Percentiles rank a stretch among this genome's conserved stretches.
Conservation (phyloP, 2,329 filamentous ascomycete genomes). For the Atkinsonella texensis region DNA sequence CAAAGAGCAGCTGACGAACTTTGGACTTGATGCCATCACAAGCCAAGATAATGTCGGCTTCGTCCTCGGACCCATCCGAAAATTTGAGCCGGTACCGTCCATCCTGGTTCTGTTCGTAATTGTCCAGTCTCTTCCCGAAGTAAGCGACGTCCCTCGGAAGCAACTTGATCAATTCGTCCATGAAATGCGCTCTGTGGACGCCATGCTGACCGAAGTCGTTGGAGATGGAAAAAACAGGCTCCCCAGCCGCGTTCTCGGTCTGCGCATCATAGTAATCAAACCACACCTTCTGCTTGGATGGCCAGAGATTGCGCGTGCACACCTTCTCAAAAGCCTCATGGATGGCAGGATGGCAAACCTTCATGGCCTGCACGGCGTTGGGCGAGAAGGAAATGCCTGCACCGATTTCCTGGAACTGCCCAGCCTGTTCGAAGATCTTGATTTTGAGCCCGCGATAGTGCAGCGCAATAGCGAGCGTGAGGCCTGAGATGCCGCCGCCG, state of each 20-base stretch:
- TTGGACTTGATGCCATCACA: constrained; percentile 54
- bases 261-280: constrained; percentile 10
- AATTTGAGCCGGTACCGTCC: constrained; percentile 22
- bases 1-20: constrained; percentile 36
- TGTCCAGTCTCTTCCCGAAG: constrained; percentile 23
- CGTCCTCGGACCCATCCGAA: constrained; percentile 19
- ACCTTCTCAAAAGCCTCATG: constrained; percentile 15
- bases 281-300: constrained; percentile 4
- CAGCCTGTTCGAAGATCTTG: constrained; percentile 34
- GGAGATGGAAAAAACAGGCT: not conserved
- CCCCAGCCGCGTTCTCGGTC: not conserved
- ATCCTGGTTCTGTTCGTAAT: constrained; percentile 15
- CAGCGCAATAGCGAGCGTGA: constrained; percentile 35
- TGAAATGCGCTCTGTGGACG: constrained; percentile 25
- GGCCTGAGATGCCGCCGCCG: constrained; percentile 39
- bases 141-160: constrained; percentile 20
- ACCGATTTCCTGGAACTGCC: constrained; percentile 32
- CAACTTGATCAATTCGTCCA: constrained; percentile 27
- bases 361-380: constrained; percentile 37
- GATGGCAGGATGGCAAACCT: constrained; percentile 23
- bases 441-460: constrained; percentile 28
- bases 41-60: constrained; percentile 33
- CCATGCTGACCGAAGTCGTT: constrained; percentile 17
- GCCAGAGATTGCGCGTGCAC: constrained; percentile 7
- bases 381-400: constrained; percentile 40